Conservation (phyloP, 768 basidiomycete genomes). For the Amanita exitialis region DNA sequence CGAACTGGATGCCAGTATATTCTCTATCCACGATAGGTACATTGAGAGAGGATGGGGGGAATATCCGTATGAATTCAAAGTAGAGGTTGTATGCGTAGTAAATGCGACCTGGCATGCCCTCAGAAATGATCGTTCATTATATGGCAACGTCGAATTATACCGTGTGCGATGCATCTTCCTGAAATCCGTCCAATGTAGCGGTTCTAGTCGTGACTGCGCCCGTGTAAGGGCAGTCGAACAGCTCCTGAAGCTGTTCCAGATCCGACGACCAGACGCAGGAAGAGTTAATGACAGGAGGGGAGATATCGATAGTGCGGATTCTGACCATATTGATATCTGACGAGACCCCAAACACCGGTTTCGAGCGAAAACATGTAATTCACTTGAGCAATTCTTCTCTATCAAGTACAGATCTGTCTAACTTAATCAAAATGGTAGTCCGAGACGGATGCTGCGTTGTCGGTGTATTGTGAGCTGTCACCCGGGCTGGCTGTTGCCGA, state of each 20-base stretch:
- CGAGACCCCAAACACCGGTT: conserved; percentile 7
- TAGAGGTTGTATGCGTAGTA: conserved; percentile 35
- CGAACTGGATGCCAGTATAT: conserved; percentile 29
- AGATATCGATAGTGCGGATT: conserved; percentile 44
- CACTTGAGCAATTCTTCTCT: conserved; percentile 87
- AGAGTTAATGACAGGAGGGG: conserved; percentile 65
- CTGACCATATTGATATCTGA: conserved; percentile 34
- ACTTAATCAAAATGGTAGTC: conserved; percentile 95
- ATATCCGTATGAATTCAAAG: conserved; percentile 83
- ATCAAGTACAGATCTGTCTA: conserved; percentile 88
- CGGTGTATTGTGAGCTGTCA: conserved; percentile 92
- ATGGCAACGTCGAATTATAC: conserved; percentile 26
- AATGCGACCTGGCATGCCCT: conserved; percentile 46
- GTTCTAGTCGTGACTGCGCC: conserved; percentile 81
- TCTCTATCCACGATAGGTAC: conserved; percentile 57
- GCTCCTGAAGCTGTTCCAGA: conserved; percentile 45
- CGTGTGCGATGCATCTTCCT: conserved; percentile 52
- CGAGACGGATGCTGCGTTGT: conserved; percentile 70
- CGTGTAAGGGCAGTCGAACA: conserved; percentile 60
- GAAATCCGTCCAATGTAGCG: conserved; percentile 58
- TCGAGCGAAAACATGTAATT: conserved; percentile 11
- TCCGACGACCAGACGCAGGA: conserved; percentile 80
- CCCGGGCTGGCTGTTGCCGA: conserved; percentile 73
- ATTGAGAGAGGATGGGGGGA: conserved; percentile 62
- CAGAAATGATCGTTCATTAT: conserved; percentile 2